phyloP scores from a whole-genome alignment of 139 green algal genomes.

The Tetradesmus obliquus region DNA sequence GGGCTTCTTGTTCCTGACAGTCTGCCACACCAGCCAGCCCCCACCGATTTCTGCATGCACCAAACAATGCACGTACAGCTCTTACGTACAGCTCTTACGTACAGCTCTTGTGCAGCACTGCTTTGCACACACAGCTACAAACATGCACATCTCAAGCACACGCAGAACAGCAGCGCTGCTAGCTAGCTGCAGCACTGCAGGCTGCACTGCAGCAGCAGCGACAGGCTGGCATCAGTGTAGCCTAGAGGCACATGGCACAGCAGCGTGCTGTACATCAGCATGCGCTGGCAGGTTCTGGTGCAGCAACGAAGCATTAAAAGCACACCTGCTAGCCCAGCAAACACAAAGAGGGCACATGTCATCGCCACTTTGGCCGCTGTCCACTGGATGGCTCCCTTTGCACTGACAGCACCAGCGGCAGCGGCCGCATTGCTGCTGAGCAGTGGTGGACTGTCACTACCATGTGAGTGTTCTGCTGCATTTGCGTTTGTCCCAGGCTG shows the following conservation, averaged over 20 bases:
- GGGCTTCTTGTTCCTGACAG: constrained; percentile 59
- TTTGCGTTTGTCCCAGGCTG: neutral
- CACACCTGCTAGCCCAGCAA: constrained; percentile 60
- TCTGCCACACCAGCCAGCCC: constrained; percentile 91
- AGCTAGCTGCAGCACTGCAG: neutral
- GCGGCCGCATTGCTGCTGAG: neutral
- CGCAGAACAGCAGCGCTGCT: too few species aligned
- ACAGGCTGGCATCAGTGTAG: neutral
- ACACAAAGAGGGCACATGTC: constrained; percentile 56
- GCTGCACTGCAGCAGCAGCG: too few species aligned
- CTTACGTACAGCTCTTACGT: neutral
- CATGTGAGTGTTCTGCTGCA: neutral
- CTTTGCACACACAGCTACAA: neutral
- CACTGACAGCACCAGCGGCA: neutral
- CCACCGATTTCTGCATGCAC: constrained; percentile 80
- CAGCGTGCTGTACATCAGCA: too few species aligned
- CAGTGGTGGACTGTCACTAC: neutral
- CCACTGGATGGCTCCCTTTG: constrained; percentile 51
- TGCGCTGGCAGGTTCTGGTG: neutral
- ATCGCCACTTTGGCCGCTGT: constrained; percentile 55
- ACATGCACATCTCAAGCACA: neutral
- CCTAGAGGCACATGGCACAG: too few species aligned
- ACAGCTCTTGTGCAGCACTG: neutral
- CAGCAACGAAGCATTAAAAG: neutral
- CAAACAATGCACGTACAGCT: neutral